A percentile compares a stretch with the other conserved stretches of the same genome.
Evolutionary conservation across 1,284 basidiomycete species (phyloP).

Genomic region (Irpex rosettiformis): DNA sequence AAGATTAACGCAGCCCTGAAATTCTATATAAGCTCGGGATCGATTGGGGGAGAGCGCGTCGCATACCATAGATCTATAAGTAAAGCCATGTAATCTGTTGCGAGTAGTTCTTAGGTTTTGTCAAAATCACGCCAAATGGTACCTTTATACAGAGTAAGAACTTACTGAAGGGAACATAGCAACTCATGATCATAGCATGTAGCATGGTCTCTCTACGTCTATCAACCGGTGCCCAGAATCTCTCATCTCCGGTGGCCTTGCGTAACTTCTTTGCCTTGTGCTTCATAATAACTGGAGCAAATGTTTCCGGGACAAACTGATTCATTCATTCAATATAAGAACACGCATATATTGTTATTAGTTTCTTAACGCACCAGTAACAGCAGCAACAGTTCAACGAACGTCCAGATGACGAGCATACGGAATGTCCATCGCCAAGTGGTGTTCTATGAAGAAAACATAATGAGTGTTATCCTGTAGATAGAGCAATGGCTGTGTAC

Average conservation of each 20-base stretch:
- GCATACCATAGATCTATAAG: slow-evolving; percentile 51
- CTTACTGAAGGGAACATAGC: slow-evolving; percentile 69
- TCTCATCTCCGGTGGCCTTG: slow-evolving; percentile 48
- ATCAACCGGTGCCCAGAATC: slow-evolving; percentile 59
- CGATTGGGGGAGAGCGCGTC: neutral
- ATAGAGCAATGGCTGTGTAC: slow-evolving; percentile 23
- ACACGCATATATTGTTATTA: neutral
- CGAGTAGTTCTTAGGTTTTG: slow-evolving; percentile 51
- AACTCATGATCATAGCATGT: slow-evolving; percentile 38
- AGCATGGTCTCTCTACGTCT: slow-evolving; percentile 36
- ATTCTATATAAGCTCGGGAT: neutral
- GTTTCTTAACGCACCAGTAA: slow-evolving; percentile 35
- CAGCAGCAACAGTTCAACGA: slow-evolving; percentile 42
- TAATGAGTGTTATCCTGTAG: neutral
- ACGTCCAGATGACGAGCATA: slow-evolving; percentile 61
- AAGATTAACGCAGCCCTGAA: slow-evolving; percentile 57
- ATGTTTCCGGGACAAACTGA: slow-evolving; percentile 75
- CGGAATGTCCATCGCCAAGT: slow-evolving; percentile 82
- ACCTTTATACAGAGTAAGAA: slow-evolving; percentile 10
- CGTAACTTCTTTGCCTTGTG: slow-evolving; percentile 53
- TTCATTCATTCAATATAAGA: no score
- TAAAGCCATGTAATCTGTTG: slow-evolving; percentile 74
- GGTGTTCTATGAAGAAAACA: slow-evolving; percentile 37
- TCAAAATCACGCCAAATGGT: neutral
- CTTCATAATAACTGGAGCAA: slow-evolving; percentile 60